phyloP scores from a whole-genome alignment of 805 yeast species.

The Candida sphagnicola region DNA sequence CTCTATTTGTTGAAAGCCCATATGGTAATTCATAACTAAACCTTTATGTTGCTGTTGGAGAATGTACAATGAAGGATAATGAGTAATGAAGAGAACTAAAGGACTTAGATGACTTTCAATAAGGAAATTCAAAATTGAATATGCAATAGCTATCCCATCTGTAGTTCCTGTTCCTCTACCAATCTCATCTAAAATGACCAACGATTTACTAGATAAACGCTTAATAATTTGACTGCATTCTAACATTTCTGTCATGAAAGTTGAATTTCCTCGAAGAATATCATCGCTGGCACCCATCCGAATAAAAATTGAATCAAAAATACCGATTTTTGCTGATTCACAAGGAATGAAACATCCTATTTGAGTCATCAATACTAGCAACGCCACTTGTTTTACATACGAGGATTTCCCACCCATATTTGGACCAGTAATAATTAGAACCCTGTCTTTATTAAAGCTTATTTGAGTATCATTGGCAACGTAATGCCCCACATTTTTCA shows the following conservation, averaged over 20 bases:
- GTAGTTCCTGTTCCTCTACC: slow-evolving; percentile 72
- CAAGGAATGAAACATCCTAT: slow-evolving; percentile 79
- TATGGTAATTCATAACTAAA: slow-evolving; percentile 57
- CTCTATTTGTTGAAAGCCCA: slow-evolving; percentile 57
- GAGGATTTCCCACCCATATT: slow-evolving; percentile 89
- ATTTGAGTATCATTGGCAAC: slow-evolving; percentile 67
- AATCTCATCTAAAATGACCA: slow-evolving; percentile 69
- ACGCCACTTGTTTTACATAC: slow-evolving; percentile 69
- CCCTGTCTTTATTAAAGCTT: slow-evolving; percentile 42
- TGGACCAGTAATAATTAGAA: slow-evolving; percentile 73
- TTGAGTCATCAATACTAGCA: slow-evolving; percentile 69
- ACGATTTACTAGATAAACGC: slow-evolving; percentile 50
- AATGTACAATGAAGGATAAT: slow-evolving; percentile 63
- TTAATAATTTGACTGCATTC: slow-evolving; percentile 60
- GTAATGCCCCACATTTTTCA: slow-evolving; percentile 35
- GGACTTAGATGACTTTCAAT: slow-evolving; percentile 37
- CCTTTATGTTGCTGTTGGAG: slow-evolving; percentile 39
- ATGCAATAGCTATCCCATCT: slow-evolving; percentile 83
- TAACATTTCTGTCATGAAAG: slow-evolving; percentile 74
- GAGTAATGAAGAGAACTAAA: slow-evolving; percentile 76
- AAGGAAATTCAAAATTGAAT: slow-evolving; percentile 62
- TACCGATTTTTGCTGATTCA: slow-evolving; percentile 51
- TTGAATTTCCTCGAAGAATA: slow-evolving; percentile 69
- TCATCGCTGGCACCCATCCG: slow-evolving; percentile 87
- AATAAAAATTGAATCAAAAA: slow-evolving; percentile 74